phyloP scores from a whole-genome alignment of 306 rosid genomes.

The Glycine soja region DNA sequence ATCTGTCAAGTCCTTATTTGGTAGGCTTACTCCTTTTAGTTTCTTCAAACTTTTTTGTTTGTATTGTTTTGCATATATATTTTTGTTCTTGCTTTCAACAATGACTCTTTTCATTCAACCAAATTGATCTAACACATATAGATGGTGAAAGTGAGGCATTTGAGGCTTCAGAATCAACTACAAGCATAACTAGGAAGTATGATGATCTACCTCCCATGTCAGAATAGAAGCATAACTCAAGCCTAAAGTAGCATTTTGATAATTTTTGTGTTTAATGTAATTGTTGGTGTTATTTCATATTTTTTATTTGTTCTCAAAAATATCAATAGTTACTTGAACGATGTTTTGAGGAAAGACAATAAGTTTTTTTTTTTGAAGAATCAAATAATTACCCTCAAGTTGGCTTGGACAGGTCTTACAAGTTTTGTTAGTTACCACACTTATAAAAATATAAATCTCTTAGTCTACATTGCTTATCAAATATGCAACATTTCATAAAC shows the following conservation, averaged over 20 bases:
- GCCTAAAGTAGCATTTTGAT: slow-evolving; percentile 28
- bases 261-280: slow-evolving; percentile 18
- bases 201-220: slow-evolving; percentile 17
- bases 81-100: background rate
- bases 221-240: slow-evolving; percentile 37
- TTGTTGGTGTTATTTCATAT: slow-evolving; percentile 42
- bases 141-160: slow-evolving; percentile 64
- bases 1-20: slow-evolving; percentile 82
- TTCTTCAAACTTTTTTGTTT: background rate
- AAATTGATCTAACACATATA: slow-evolving; percentile 43
- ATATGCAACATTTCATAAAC: slow-evolving; percentile 43
- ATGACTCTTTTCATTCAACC: slow-evolving; percentile 31
- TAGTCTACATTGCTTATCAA: slow-evolving; percentile 18
- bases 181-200: slow-evolving; percentile 44
- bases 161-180: slow-evolving; percentile 50
- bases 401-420: slow-evolving; percentile 28
- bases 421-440: slow-evolving; percentile 43
- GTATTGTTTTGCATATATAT: background rate
- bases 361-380: slow-evolving; percentile 32
- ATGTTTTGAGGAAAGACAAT: slow-evolving; percentile 17
- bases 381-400: slow-evolving; percentile 39
- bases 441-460: slow-evolving; percentile 30
- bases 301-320: slow-evolving; percentile 38
- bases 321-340: slow-evolving; percentile 36
- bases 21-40: slow-evolving; percentile 50